Percentiles rank a stretch among this genome's conserved stretches.
These are phyloP conservation scores for Penicillium olsonii DNA, from an alignment of 2,329 filamentous ascomycete species.

Conservation along the genomic window DNA sequence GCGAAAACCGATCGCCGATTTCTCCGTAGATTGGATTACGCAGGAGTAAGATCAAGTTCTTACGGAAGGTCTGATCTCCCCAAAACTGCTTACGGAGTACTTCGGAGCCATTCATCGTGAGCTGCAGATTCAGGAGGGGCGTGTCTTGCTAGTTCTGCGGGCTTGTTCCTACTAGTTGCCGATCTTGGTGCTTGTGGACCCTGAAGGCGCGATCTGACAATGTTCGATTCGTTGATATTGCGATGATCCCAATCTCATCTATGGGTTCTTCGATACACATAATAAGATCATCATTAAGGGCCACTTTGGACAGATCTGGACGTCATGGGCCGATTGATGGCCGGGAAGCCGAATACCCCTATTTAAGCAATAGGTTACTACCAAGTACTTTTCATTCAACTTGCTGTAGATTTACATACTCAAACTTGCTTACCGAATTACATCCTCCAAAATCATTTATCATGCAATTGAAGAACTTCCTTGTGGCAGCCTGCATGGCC, in stretches of 20 bases:
- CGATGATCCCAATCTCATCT: background rate
- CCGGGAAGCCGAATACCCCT: background rate
- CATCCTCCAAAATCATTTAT: background rate
- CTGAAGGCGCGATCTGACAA: background rate
- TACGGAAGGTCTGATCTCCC: background rate
- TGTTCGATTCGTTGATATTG: background rate
- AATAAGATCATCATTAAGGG: background rate
- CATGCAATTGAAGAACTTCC: slow-evolving; percentile 12
- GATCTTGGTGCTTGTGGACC: background rate
- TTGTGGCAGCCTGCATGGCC: slow-evolving; percentile 8
- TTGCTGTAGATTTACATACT: too few relatives aligned
- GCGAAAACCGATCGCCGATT: too few relatives aligned
- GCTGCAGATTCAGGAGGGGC: background rate
- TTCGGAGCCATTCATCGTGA: background rate
- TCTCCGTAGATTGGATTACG: too few relatives aligned
- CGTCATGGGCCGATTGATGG: background rate
- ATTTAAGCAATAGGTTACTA: background rate
- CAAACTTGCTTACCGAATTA: too few relatives aligned
- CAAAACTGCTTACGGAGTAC: too few relatives aligned
- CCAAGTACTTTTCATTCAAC: background rate
- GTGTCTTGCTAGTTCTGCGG: background rate
- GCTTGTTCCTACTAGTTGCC: background rate
- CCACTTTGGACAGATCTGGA: background rate
- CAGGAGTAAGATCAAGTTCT: too few relatives aligned
- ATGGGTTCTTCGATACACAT: background rate